Percentiles rank a stretch among this genome's conserved stretches.
phyloP scores from a whole-genome alignment of 2,329 filamentous ascomycete genomes.

The Penicillium vulpinum region DNA sequence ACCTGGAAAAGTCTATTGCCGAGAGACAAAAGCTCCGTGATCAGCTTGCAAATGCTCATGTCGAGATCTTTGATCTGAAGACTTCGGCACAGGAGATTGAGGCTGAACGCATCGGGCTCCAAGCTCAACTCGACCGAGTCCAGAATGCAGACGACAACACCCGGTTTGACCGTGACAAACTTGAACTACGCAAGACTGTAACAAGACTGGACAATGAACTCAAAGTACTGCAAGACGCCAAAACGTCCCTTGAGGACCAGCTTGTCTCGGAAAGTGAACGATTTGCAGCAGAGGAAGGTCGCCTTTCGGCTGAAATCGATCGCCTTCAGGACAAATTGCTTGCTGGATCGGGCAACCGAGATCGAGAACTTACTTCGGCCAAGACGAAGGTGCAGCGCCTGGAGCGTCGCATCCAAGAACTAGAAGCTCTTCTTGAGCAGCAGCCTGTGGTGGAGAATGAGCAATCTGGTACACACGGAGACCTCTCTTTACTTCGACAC shows the following conservation, averaged over 20 bases:
- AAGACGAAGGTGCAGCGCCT: conserved; percentile 65
- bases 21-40: conserved; percentile 67
- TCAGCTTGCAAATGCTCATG: conserved; percentile 59
- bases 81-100: conserved; percentile 59
- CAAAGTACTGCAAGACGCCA: conserved; percentile 65
- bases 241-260: conserved; percentile 61
- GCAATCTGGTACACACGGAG: conserved; percentile 39
- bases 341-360: conserved; percentile 40
- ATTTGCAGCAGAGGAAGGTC: conserved; percentile 65
- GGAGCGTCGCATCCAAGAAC: conserved; percentile 56
- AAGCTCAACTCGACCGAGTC: conserved; percentile 58
- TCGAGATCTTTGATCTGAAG: conserved; percentile 61
- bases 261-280: conserved; percentile 67
- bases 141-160: conserved; percentile 59
- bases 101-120: conserved; percentile 67
- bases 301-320: conserved; percentile 52
- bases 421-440: conserved; percentile 56
- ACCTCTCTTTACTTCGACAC: conserved; percentile 62
- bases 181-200: conserved; percentile 67
- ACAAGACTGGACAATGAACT: conserved; percentile 68
- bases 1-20: conserved; percentile 56
- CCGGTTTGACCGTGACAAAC: conserved; percentile 66
- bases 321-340: conserved; percentile 55
- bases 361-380: conserved; percentile 52
- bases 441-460: conserved; percentile 47